A percentile compares a stretch with the other conserved stretches of the same genome.
Conservation (phyloP, 2,329 filamentous ascomycete species). For the Zymoseptoria tritici region DNA sequence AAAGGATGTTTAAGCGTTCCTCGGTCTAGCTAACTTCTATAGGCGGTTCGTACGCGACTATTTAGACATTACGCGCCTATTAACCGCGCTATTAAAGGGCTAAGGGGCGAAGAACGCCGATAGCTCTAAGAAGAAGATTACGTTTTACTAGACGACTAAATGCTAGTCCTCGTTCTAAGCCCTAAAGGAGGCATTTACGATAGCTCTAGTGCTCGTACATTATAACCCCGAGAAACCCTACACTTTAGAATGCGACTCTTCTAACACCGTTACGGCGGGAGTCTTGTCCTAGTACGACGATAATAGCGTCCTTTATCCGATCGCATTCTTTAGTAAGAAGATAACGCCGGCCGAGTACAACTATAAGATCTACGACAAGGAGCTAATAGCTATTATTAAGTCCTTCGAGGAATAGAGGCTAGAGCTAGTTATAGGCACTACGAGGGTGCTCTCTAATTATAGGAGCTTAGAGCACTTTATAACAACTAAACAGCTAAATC, state of each 20-base stretch:
- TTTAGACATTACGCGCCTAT: neutral
- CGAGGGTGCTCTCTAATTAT: conserved; percentile 25
- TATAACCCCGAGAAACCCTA: neutral
- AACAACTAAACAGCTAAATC: conserved; percentile 23
- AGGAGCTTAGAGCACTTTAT: conserved; percentile 26
- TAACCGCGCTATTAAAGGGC: neutral
- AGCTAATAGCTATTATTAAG: conserved; percentile 30
- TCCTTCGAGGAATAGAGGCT: conserved; percentile 23
- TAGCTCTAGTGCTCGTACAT: neutral
- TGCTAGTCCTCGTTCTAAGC: neutral
- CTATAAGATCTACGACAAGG: conserved; percentile 19
- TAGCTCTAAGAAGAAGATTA: no score
- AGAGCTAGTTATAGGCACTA: conserved; percentile 9
- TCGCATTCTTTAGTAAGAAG: conserved; percentile 23
- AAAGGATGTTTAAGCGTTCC: conserved; percentile 1
- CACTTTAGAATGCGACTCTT: neutral
- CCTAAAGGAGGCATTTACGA: neutral
- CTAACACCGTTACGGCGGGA: neutral
- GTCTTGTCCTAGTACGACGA: neutral
- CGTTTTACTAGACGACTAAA: neutral
- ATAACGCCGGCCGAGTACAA: conserved; percentile 12
- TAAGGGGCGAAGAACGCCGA: neutral
- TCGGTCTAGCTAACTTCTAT: neutral
- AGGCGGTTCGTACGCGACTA: neutral
- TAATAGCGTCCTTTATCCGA: conserved; percentile 2